Base-by-base conservation (phyloP, 1,284 basidiomycete genomes). In the Leccinum pallidistipes region DNA sequence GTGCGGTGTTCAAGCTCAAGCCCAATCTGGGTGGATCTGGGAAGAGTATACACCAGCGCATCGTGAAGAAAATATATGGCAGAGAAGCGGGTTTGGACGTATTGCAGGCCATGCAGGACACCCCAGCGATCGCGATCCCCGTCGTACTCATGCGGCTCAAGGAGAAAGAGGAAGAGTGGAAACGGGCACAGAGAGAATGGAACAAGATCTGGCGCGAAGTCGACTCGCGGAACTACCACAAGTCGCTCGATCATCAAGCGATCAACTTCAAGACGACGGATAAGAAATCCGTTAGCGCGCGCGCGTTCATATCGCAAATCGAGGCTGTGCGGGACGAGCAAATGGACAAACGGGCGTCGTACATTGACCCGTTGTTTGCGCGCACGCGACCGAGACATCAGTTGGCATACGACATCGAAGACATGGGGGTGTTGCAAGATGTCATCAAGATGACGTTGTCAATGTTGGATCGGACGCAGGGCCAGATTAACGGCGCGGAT, bases 171-270 rank as follows among this genome's bases (percentile, higher is more conserved):
- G 95, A 96, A 67, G 96, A 98, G 74, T 99, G 97, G 97, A 97
- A 96, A 78, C 85, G 94, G n/a, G 96, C 95, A n/a, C 94, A 98
- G 76, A 80, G 95, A 64, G 97, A 98, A 78, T 99, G 97, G 97
- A 98, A 98, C 80, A 94, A 97, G 74, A 94, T 98, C 55, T 99
- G 97, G 97, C 82, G 96, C 59, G 97, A 98, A 79, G 94, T 98
- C 24, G 97, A 98, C 71, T 92, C 92, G 47, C 83, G 92, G 67
- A 98, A 98, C 78, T 98, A 94, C 74, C 86, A 88, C 77, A 96
- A 95, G 81, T 91, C 90, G 54, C 83, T 98, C 65, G 97, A 98
- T 74, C 94, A 97, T 74, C 95, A 97, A 74, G 92, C 89, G 14
- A 91, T 97, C 69, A 86, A 87, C 62, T 97, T 97, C 86, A 97